Percentiles rank a stretch among this genome's conserved stretches.
phyloP scores from a whole-genome alignment of 805 yeast species.

The Pichia thaimueangensis region DNA sequence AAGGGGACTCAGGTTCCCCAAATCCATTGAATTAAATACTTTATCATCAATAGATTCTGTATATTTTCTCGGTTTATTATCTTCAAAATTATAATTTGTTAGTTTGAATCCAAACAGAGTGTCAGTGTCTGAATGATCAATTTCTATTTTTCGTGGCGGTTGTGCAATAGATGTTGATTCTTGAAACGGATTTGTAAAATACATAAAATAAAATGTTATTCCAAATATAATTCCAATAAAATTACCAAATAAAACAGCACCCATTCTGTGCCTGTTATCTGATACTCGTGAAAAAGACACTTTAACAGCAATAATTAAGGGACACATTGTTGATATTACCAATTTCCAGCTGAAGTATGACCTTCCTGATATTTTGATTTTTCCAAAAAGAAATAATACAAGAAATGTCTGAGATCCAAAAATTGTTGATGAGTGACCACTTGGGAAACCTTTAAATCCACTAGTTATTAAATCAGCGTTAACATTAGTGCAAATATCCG shows the following conservation, averaged over 20 bases:
- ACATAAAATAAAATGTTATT: slow-evolving; percentile 33
- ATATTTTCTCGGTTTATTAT: background rate
- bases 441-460: slow-evolving; percentile 53
- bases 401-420: slow-evolving; percentile 40
- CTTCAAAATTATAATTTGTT: background rate
- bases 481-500: slow-evolving; percentile 40
- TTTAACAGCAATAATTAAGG: slow-evolving; percentile 30
- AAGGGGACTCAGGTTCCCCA: background rate
- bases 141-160: slow-evolving; percentile 35
- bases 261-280: slow-evolving; percentile 40
- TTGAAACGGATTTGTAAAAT: slow-evolving; percentile 31
- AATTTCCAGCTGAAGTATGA: slow-evolving; percentile 32
- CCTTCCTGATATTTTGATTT: slow-evolving; percentile 31
- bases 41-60: slow-evolving; percentile 3
- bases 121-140: background rate
- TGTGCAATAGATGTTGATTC: slow-evolving; percentile 35
- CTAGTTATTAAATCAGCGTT: slow-evolving; percentile 34
- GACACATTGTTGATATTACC: slow-evolving; percentile 28
- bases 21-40: too few relatives aligned
- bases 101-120: background rate
- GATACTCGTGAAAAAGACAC: slow-evolving; percentile 39
- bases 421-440: slow-evolving; percentile 49
- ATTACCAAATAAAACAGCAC: slow-evolving; percentile 36
- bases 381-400: slow-evolving; percentile 31
- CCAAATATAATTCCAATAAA: slow-evolving; percentile 33